Evolutionary conservation across 345 rosid species (phyloP).

Genomic region (Clausena lansium): DNA sequence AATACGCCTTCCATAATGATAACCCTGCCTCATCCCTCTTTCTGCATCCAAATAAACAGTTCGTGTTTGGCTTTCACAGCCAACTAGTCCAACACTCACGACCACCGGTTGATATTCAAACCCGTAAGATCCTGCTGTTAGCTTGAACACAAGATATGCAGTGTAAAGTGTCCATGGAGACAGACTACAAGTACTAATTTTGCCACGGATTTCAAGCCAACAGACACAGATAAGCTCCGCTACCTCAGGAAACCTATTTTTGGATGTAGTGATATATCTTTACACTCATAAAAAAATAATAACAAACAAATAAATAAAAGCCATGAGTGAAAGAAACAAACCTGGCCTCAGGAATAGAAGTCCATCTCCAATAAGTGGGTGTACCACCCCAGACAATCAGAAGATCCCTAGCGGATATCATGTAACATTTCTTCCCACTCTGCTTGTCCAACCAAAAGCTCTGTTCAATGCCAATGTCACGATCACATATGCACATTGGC

Average conservation of each 20-base stretch:
- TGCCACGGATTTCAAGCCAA: constrained; percentile 53
- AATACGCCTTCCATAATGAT: constrained; percentile 4
- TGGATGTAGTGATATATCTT: neutral
- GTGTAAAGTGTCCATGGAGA: constrained; percentile 42
- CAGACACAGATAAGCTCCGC: constrained; percentile 39
- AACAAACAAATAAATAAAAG: neutral
- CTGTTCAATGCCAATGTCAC: neutral
- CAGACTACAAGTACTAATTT: constrained; percentile 33
- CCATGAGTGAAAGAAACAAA: neutral
- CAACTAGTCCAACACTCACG: constrained; percentile 34
- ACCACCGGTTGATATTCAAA: constrained; percentile 38
- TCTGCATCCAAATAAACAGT: constrained; percentile 22
- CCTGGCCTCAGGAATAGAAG: constrained; percentile 32
- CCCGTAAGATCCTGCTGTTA: constrained; percentile 19
- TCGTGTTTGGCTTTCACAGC: constrained; percentile 13
- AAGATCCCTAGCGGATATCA: constrained; percentile 58
- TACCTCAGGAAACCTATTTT: neutral
- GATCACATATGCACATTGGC: neutral
- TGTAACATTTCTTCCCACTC: constrained; percentile 60
- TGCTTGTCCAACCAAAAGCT: constrained; percentile 50
- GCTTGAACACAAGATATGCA: constrained; percentile 46
- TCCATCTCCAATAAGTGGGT: constrained; percentile 57
- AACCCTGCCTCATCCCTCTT: neutral
- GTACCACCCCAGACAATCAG: constrained; percentile 51
- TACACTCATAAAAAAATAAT: neutral